Base-by-base conservation (phyloP, 1,139 yeast species). In the Diutina ranongensis region DNA sequence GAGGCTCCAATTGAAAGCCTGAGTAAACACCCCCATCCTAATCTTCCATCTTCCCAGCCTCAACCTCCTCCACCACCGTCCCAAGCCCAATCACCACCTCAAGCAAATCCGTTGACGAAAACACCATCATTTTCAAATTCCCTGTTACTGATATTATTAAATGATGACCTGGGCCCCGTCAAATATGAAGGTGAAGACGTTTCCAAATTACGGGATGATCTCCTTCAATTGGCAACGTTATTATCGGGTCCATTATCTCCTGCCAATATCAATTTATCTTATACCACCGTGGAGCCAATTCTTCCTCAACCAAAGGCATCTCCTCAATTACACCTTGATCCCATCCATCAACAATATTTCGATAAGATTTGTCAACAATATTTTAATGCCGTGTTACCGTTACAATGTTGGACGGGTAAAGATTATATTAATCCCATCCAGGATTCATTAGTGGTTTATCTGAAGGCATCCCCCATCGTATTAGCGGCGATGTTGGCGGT, bases 401-500 rank as follows among this genome's bases (percentile, higher is more conserved):
- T 80, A 54, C 65, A 68, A 32, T 78, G 82, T 12, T 69, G 67
- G 47, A 71, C 68, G 47, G 66, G 66, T 1, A 46, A 49, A 1
- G 45, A 55, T 8, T 61, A 64, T 49, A 60, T 61, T 47, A 81
- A 83, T 52, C 88, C 92, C 0, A 73, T 81, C 1, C 61, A 88
- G 49, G 88, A 83, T 55, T 72, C 82, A 4, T 59, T 83, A 5
- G 57, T 83, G 35, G 67, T 71, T 25, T 74, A 77, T 57, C 86
- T 88, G 0, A 66, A 74, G 22, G 66, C 70, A 22, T 83, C 79
- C 53, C 67, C 81, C 1, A 81, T 78, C 54, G 58, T 83, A n/a
- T 60, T 83, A 45, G 80, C 85, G 12, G 86, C 88, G 0, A 71
- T 83, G 3, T 60, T 83, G 46, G 86, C 92, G 0, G 82, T 81